Evolutionary conservation across 208 protist genomes (phyloP), one percentile per base, ranked within the genome.

Genomic region (Leishmania tarentolae): DNA sequence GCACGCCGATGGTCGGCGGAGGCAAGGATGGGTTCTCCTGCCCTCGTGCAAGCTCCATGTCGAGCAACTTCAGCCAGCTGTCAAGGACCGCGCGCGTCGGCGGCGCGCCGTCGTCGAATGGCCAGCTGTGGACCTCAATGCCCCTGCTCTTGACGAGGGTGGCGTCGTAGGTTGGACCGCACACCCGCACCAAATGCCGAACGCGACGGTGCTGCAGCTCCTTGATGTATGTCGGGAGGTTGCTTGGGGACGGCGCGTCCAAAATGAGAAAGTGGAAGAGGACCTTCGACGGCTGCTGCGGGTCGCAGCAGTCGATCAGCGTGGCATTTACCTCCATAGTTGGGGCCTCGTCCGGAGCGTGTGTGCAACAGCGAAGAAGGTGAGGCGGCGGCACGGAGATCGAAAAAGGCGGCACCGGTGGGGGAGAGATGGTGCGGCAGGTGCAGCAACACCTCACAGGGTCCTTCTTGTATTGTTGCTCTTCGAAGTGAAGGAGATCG

Each of bases 91-190:
- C 70, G n/a, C 86, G 76, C 37, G 95, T 95, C 61, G 97, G 97
- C 52, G 95, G 87, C 6, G 92, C 93, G 46, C 97, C 97, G 83
- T 98, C 97, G 79, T 96, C 94, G 76, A 98, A 98, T 19, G 93
- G 92, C 93, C 90, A 97, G 81, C 91, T 93, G 88, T 96, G 91
- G 40, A 95, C 90, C n/a, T 93, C 73, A 75, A 96, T 98, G 52
- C 90, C 90, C 61, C 83, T 89, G 69, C 81, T 84, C 85, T 93
- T 86, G 71, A 97, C 89, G 2, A 91, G 81, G 11, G 56, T 78
- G 31, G 88, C 89, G 75, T 95, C 89, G 83, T 97, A 98, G 37
- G 93, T 97, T 15, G 88, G 89, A n/a, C 91, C 92, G 84, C 95
- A 98, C 3, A 97, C 95, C 15, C 93, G 90, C 66, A 97, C 94